Evolutionary conservation across 805 yeast species (phyloP).

Genomic region (Candida morakotiae): DNA sequence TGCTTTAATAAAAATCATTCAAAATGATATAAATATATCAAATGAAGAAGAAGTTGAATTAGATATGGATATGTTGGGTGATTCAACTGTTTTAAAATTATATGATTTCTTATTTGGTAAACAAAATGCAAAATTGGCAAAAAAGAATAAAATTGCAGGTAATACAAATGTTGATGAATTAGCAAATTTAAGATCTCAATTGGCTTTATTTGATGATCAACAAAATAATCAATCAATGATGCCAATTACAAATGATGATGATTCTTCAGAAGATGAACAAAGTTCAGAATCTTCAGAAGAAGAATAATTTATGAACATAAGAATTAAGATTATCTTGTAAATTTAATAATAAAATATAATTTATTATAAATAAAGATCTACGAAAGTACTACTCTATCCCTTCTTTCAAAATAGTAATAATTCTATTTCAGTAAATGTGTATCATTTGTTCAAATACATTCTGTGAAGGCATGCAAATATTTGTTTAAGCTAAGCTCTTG

Average conservation of each 20-base stretch:
- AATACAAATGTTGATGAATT: constrained; percentile 45
- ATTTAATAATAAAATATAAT: too few relatives aligned
- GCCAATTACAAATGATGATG: constrained; percentile 34
- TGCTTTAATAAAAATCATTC: constrained; percentile 79
- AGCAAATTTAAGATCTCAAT: constrained; percentile 57
- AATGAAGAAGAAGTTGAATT: constrained; percentile 91
- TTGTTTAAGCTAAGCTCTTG: too few relatives aligned
- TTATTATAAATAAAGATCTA: too few relatives aligned
- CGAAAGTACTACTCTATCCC: too few relatives aligned
- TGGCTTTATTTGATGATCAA: constrained; percentile 38
- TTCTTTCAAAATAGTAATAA: too few relatives aligned
- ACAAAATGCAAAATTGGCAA: constrained; percentile 26
- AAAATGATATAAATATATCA: constrained; percentile 52
- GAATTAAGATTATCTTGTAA: background rate
- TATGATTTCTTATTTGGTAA: constrained; percentile 69
- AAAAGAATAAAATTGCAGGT: constrained; percentile 23
- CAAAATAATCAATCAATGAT: constrained; percentile 15
- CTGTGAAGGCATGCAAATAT: too few relatives aligned
- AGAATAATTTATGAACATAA: background rate
- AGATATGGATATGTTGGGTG: constrained; percentile 91
- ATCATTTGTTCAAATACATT: too few relatives aligned
- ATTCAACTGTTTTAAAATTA: constrained; percentile 73
- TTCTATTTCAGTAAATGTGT: too few relatives aligned
- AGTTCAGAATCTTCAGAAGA: background rate
- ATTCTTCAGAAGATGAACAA: constrained; percentile 72